Conservation (phyloP, 2,329 filamentous ascomycete species). For the Apiospora koreana region DNA sequence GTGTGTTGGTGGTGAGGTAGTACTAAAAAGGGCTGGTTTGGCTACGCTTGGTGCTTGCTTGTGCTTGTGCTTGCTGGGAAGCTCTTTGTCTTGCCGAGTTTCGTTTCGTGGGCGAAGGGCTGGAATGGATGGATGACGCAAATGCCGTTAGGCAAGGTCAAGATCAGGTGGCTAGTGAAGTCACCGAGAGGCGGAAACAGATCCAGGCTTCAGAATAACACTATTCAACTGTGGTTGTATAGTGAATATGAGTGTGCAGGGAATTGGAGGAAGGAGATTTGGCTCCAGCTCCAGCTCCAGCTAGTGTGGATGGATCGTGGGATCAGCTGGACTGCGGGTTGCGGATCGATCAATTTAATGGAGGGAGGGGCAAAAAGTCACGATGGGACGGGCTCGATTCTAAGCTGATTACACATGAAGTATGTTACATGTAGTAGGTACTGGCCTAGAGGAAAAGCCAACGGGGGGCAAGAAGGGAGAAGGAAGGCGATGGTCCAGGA, state of each 20-base stretch:
- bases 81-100: background rate
- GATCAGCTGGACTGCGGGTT: background rate
- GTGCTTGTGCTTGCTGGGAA: background rate
- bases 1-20: slow-evolving; percentile 3
- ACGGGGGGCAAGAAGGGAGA: background rate
- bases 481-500: background rate
- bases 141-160: background rate
- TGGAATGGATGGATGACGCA: background rate
- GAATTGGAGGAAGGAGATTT: background rate
- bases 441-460: background rate
- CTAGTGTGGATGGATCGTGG: background rate
- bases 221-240: background rate
- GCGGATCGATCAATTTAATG: background rate
- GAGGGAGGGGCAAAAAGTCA: background rate
- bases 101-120: background rate
- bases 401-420: background rate
- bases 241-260: background rate
- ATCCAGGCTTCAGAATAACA: background rate
- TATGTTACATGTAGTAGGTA: background rate
- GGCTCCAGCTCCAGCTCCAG: background rate
- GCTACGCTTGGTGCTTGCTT: background rate
- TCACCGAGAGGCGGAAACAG: background rate
- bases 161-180: background rate
- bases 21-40: background rate
- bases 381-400: background rate